Evolutionary conservation across 208 protist genomes (phyloP).

Genomic region (Crithidia bombi): DNA sequence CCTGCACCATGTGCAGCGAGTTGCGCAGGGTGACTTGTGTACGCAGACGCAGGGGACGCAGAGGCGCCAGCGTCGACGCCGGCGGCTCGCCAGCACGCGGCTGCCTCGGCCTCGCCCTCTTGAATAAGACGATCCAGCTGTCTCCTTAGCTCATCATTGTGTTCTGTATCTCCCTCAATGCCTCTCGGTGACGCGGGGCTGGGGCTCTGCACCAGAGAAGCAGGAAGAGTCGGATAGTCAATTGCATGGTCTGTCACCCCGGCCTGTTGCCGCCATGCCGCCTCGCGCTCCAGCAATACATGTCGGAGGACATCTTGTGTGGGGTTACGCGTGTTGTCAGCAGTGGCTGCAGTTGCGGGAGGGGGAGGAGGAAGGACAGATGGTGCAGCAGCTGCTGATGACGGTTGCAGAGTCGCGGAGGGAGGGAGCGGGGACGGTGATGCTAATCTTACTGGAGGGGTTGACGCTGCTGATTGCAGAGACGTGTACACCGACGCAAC

Average conservation of each 20-base stretch:
- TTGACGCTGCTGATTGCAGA: conserved; percentile 16
- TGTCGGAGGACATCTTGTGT: conserved; percentile 28
- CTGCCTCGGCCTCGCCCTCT: conserved; percentile 38
- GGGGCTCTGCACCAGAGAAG: conserved; percentile 13
- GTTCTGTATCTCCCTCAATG: background rate
- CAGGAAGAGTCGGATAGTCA: background rate
- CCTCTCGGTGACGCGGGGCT: background rate
- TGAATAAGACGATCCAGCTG: conserved; percentile 42
- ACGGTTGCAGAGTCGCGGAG: background rate
- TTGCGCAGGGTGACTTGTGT: background rate
- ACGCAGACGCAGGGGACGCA: background rate
- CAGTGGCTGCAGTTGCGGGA: background rate
- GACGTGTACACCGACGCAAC: conserved; percentile 29
- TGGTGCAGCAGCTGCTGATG: background rate
- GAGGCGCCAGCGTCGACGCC: background rate
- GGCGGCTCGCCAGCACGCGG: conserved; percentile 16
- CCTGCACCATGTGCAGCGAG: too few species aligned
- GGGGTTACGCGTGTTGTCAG: background rate
- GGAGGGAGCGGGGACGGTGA: background rate
- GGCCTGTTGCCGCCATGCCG: conserved; percentile 7
- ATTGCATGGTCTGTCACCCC: background rate
- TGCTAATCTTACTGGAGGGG: conserved; percentile 3
- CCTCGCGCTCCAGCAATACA: conserved; percentile 31
- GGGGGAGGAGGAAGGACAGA: background rate
- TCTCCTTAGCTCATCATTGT: background rate